These are phyloP conservation scores for Chaetomium sp. DNA, from an alignment of 2,329 filamentous ascomycete species.

Conservation along the genomic window DNA sequence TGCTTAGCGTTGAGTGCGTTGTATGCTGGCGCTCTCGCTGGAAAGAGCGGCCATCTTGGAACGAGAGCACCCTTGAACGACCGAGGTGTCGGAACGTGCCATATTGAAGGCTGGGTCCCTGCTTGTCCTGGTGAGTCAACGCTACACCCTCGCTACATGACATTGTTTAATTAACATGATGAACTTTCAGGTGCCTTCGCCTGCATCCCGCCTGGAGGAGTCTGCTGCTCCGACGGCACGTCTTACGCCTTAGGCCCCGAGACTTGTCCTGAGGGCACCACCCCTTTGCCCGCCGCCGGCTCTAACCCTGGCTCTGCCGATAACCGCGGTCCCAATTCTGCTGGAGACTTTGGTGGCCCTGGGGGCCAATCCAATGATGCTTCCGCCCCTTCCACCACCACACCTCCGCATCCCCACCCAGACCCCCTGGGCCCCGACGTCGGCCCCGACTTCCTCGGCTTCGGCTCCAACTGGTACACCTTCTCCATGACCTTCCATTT, in stretches of 20 bases:
- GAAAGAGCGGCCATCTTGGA: background rate
- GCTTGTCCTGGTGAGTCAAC: slow-evolving; percentile 18
- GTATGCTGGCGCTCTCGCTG: background rate
- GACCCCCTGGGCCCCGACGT: background rate
- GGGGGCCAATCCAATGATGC: background rate
- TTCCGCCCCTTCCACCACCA: background rate
- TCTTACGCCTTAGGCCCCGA: slow-evolving; percentile 16
- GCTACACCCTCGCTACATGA: background rate
- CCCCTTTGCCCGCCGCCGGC: background rate
- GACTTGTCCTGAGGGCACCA: slow-evolving; percentile 11
- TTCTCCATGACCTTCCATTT: slow-evolving; percentile 19
- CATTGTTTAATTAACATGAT: background rate
- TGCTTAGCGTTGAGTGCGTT: slow-evolving; percentile 7
- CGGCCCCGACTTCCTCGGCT: background rate
- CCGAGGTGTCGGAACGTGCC: background rate
- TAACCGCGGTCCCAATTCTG: background rate
- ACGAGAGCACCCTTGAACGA: background rate
- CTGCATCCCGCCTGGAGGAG: slow-evolving; percentile 19
- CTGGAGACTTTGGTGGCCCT: background rate
- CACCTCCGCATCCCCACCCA: background rate
- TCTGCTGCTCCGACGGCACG: slow-evolving; percentile 25
- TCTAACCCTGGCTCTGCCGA: background rate
- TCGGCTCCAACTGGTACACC: slow-evolving; percentile 15
- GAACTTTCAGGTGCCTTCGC: slow-evolving; percentile 11
- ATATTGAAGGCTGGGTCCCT: slow-evolving; percentile 19